Base-by-base conservation (phyloP, 2,329 filamentous ascomycete species). In the Fusarium sp. region DNA sequence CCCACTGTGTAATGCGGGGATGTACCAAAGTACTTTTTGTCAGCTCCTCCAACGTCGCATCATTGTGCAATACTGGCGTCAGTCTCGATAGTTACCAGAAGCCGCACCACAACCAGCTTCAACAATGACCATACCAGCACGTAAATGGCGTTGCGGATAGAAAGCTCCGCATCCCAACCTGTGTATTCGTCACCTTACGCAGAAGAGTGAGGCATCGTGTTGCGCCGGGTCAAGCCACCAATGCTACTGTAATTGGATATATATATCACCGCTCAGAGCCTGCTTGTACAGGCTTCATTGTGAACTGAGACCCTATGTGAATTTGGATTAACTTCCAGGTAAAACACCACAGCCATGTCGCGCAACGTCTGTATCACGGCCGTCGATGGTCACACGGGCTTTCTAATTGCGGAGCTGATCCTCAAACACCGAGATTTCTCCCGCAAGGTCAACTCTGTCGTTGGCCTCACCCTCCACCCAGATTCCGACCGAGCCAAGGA, bases 351-450 rank as follows among this genome's bases (percentile, higher is more conserved):
- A 64, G 16, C 6, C n/a, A 86, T 86, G 83, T 74, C 83, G 1
- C 83, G 83, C 66, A 85, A 86, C 55, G 68, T 87, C 54, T 84
- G 82, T 70, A 78, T 87, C 71, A 86, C 83, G 3, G 81, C 85
- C 34, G 79, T 81, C 12, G 85, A 87, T 44, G 85, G 85, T 71
- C 79, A 87, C 59, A 87, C 84, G 6, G 85, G 85, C 66, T 86
- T 84, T 66, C 76, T 83, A 61, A 86, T 87, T 68, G 82, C 83
- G 40, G 83, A 87, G 68, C 78, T 86, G 7, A 78, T 87, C 43
- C 80, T 87, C 48, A 82, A 78, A 23, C 71, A 84, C 31, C 67
- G 71, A 8, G 76, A 80, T 23, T 87, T 87, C 77, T 79, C 77
- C 15, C 75, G 75, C 23, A 80, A 83, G 59, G 73, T 85, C 65